phyloP scores from a whole-genome alignment of 176 grass and related monocot genomes.

The Eremochloa ophiuroides region DNA sequence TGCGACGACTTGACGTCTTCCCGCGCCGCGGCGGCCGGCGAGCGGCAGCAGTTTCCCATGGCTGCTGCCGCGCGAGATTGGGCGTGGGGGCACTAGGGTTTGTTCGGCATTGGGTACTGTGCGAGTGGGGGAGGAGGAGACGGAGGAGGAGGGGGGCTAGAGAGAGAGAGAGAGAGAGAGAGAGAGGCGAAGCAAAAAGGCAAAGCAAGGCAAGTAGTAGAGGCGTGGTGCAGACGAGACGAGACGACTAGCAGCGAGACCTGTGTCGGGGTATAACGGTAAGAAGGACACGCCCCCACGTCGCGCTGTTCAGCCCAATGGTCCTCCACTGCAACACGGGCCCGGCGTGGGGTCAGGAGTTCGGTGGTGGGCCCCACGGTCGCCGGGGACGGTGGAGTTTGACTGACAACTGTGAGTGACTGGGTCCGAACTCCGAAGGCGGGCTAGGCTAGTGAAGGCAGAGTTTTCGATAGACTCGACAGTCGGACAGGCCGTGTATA shows the following conservation, averaged over 20 bases:
- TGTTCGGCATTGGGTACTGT: constrained; percentile 43
- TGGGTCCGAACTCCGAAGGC: too few species aligned
- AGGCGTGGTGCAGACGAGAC: constrained; percentile 1
- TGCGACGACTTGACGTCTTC: constrained; percentile 79
- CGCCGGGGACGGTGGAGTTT: constrained; percentile 20
- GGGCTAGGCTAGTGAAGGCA: too few species aligned
- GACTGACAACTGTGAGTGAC: too few species aligned
- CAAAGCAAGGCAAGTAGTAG: too few species aligned
- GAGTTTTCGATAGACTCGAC: constrained; percentile 9
- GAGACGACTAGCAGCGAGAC: constrained; percentile 31
- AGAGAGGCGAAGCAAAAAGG: background rate
- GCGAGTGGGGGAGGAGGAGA: constrained; percentile 1
- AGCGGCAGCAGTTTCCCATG: constrained; percentile 99
- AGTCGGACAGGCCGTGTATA: background rate
- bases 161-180: constrained; percentile 11
- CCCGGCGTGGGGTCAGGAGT: background rate
- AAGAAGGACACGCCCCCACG: constrained; percentile 40
- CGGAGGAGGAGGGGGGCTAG: background rate
- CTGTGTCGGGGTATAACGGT: constrained; percentile 71
- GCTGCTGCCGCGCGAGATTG: constrained; percentile 39
- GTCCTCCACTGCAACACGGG: background rate
- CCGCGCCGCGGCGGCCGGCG: constrained; percentile 78
- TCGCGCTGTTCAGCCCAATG: background rate
- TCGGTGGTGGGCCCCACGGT: background rate
- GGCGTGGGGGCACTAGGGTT: constrained; percentile 50